These are phyloP conservation scores for Amesomyces nigricolor DNA, from an alignment of 2,329 filamentous ascomycete species.

Conservation along the genomic window DNA sequence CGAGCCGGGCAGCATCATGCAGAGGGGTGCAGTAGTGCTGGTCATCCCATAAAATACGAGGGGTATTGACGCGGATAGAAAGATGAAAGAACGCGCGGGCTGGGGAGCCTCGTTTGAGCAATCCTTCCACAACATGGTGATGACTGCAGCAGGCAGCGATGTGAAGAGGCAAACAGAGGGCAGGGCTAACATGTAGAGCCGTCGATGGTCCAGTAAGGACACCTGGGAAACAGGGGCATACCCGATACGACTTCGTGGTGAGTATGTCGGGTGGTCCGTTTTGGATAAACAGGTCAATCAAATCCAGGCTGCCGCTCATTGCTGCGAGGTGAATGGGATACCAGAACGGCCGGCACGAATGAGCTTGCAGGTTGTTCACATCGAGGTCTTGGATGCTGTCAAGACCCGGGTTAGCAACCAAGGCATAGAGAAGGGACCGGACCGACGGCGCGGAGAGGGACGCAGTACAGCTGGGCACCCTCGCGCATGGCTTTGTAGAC, in stretches of 20 bases:
- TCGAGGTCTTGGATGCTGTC: neutral
- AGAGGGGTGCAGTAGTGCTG: neutral
- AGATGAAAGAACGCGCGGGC: neutral
- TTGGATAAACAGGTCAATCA: conserved; percentile 5
- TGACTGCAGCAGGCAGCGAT: conserved; percentile 6
- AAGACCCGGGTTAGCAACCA: neutral
- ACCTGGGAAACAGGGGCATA: neutral
- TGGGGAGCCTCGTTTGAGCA: conserved; percentile 5
- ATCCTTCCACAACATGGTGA: neutral
- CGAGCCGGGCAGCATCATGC: conserved; percentile 10
- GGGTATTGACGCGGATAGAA: neutral
- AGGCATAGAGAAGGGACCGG: neutral
- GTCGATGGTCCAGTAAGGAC: too few species aligned
- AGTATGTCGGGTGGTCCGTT: neutral
- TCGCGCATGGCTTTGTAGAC: neutral
- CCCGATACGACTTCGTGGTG: neutral
- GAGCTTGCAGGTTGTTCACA: neutral
- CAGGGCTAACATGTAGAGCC: neutral
- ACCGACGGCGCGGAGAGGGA: neutral
- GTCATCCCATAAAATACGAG: neutral
- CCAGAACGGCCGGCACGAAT: neutral
- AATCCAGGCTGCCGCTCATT: conserved; percentile 1
- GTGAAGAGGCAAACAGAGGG: conserved; percentile 1
- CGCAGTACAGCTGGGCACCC: too few species aligned
- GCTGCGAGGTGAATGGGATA: conserved; percentile 8